Percentiles rank a stretch among this genome's conserved stretches.
Evolutionary conservation across 768 basidiomycete genomes (phyloP).

Genomic region (Amanita phalloides): DNA sequence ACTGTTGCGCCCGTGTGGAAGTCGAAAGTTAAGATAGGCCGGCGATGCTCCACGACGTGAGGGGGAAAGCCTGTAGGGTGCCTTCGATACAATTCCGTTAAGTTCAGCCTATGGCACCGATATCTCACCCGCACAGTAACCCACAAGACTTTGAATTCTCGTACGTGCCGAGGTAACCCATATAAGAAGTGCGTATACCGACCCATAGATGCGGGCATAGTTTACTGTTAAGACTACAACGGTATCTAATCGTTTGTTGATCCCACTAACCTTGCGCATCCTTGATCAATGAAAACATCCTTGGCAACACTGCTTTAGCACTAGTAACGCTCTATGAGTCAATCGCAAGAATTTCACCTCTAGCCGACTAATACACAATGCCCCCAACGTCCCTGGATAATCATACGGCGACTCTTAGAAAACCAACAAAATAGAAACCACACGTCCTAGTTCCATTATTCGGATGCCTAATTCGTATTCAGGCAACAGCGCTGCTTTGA

Average conservation of each 20-base stretch:
- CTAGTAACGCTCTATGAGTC: slow-evolving; percentile 70
- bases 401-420: slow-evolving; percentile 53
- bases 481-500: slow-evolving; percentile 70
- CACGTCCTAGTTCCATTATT: slow-evolving; percentile 77
- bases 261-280: slow-evolving; percentile 80
- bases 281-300: slow-evolving; percentile 82
- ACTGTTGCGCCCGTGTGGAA: too few relatives aligned
- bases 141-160: slow-evolving; percentile 87
- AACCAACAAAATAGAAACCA: slow-evolving; percentile 79
- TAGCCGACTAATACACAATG: slow-evolving; percentile 75
- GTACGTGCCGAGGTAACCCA: slow-evolving; percentile 72
- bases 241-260: slow-evolving; percentile 81
- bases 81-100: slow-evolving; percentile 80
- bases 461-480: slow-evolving; percentile 80
- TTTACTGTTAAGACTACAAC: slow-evolving; percentile 60
- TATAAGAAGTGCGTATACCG: slow-evolving; percentile 52
- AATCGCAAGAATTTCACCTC: slow-evolving; percentile 85
- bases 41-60: too few relatives aligned
- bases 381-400: slow-evolving; percentile 51
- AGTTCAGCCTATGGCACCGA: slow-evolving; percentile 54
- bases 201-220: slow-evolving; percentile 76
- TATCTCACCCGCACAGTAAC: slow-evolving; percentile 51
- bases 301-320: slow-evolving; percentile 82
- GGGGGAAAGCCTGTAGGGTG: too few relatives aligned
- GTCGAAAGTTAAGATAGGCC: too few relatives aligned